A percentile compares a stretch with the other conserved stretches of the same genome.
Conservation (phyloP, 148 eudicot genomes). For the Rhododendron kiyosumense region DNA sequence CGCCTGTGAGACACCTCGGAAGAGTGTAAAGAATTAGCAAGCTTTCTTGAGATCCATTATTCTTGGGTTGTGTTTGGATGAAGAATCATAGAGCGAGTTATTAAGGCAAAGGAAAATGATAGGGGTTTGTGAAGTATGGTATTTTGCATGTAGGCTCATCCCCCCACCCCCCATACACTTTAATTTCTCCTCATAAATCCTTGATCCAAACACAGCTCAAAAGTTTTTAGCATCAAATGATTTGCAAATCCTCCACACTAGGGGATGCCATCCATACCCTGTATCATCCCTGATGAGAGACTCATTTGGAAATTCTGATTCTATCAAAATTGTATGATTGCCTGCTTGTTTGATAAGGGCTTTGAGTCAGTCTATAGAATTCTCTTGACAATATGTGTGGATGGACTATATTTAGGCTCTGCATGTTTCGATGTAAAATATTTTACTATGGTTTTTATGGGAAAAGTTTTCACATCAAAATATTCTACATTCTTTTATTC, state of each 20-base stretch:
- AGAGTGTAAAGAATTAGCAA: neutral
- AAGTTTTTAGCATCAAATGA: neutral
- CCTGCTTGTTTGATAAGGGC: too few relatives aligned
- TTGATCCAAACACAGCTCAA: neutral
- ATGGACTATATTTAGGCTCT: neutral
- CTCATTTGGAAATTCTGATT: too few relatives aligned
- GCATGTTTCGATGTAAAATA: neutral
- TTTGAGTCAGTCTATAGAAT: too few relatives aligned
- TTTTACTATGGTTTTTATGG: neutral
- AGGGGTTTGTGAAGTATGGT: neutral
- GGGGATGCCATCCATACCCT: neutral
- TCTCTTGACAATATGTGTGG: neutral
- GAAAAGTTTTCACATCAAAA: too few relatives aligned
- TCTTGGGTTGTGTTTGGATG: neutral
- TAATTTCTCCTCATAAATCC: neutral
- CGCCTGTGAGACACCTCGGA: neutral
- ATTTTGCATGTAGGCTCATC: neutral
- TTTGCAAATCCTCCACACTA: neutral
- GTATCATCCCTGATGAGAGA: neutral
- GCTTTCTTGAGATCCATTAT: neutral
- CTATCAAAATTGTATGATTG: too few relatives aligned
- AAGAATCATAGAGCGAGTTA: neutral
- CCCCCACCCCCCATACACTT: neutral
- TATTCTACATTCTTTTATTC: neutral
- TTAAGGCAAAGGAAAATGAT: neutral